Evolutionary conservation across 2,329 filamentous ascomycete species (phyloP), one percentile per base, ranked within the genome.

Genomic region (Leptosphaerulina australis): DNA sequence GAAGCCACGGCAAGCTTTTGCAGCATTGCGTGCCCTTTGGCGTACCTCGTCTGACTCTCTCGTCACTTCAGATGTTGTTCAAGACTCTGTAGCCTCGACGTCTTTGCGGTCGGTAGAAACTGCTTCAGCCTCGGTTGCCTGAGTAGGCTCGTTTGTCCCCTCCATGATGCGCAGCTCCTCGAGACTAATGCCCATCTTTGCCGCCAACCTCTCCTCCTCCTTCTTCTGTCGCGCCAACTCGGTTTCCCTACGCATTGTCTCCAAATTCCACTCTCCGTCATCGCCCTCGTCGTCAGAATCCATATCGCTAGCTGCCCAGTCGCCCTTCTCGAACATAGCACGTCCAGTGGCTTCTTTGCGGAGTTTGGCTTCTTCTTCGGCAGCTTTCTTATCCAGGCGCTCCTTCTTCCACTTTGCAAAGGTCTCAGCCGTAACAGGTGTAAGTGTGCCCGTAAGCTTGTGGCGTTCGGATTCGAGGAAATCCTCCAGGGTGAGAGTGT

Each of bases 381-480:
- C 94, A 12, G 87, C 88, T 82, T 96, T 97, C 86, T 99, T 99
- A 75, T 91, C 86, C 62, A 97, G 71, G 34, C 94, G 88, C 44
- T 96, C 88, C 77, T 92, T 87, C 82, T 99, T 99, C 94, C 94
- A 99, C 69, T 94, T 94, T 55, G 91, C 91, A 69, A 99, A 99
- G 0, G 85, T 82, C 70, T 99, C 94, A 2, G 87, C 88, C 1
- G 90, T 99, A 56, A 99, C 95, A 4, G 95, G 95, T 1, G 95
- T 99, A 41, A 97, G 81, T 0, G 81, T 91, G 47, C 93, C 94
- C 0, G 88, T 92, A 41, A 99, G 84, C 76, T 97, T 97, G 79
- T 97, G 91, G 63, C 94, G 85, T 78, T 99, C 93, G 0, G 89
- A 93, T 74, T 99, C 94, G 46, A 99, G 78, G 81, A 97, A 99